Base-by-base conservation (phyloP, 768 basidiomycete species). In the Dioszegia hungarica region DNA sequence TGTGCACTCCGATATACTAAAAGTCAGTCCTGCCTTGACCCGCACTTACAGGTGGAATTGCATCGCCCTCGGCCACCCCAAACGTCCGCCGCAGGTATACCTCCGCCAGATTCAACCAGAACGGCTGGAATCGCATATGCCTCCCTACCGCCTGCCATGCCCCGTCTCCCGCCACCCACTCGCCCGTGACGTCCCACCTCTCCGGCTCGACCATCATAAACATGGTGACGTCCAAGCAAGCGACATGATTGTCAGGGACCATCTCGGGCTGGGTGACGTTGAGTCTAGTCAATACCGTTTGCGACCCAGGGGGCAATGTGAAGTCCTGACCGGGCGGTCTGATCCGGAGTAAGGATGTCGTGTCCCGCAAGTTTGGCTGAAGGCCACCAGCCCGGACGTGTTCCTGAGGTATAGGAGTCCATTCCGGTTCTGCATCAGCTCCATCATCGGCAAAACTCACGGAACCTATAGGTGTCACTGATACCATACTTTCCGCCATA, bases 61-160 rank as follows among this genome's bases (percentile, higher is more conserved):
- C 14, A 20, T 43, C 10, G 5, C 36, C 29, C 28, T n/a, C 28
- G 1, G n/a, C 10, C 22, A 59, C 3, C 17, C 52, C 57, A 12
- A 59, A 43, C 10, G 37, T 25, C 24, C 17, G 25, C 34, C 44
- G 34, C 27, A 59, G 20, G 20, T 53, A 54, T 8, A 47, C 44
- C 41, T 59, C 28, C 33, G 57, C 57, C 17, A 59, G 9, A 27
- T 28, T 9, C 9, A 44, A 12, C 14, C 47, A n/a, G 3, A 44
- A 44, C 19, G 57, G 57, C 29, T 53, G 51, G 24, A 46, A 59
- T 20, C 43, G 31, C 57, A 59, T 38, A 33, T 59, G 25, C 19
- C 36, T 5, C 6, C 51, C 57, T 5, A 59, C 50, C 22, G 41
- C 24, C 25, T 31, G 5, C 51, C 51, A 53, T 5, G 38, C 49